Conservation (phyloP, 2,329 filamentous ascomycete species). For the Cordyceps javanica region DNA sequence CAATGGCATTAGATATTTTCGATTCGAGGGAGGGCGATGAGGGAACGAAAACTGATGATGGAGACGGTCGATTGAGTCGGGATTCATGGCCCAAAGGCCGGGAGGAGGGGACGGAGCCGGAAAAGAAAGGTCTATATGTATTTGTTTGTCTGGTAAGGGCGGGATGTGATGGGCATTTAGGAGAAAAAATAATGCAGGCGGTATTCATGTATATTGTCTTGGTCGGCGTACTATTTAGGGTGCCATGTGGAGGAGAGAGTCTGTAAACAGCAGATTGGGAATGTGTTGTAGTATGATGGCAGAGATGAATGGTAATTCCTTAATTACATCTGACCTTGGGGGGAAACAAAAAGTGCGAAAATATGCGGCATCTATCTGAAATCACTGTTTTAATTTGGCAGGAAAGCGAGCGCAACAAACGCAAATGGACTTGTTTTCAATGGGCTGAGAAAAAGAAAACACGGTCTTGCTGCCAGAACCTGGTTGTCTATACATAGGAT, state of each 20-base stretch:
- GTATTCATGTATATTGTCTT: background rate
- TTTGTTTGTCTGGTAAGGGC: background rate
- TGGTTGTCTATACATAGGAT: conserved; percentile 29
- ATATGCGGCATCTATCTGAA: no score
- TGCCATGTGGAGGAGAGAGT: no score
- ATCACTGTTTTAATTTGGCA: background rate
- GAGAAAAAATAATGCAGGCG: background rate
- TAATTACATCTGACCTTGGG: no score
- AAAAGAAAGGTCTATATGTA: background rate
- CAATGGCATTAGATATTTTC: background rate
- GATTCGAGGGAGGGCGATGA: background rate
- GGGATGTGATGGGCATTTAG: background rate
- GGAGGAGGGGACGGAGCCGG: background rate
- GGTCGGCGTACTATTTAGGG: no score
- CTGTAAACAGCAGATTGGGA: no score
- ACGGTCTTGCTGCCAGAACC: conserved; percentile 12
- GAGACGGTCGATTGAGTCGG: background rate
- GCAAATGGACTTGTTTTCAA: conserved; percentile 1
- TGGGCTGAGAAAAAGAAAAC: conserved; percentile 4
- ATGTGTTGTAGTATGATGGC: no score
- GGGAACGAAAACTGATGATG: background rate
- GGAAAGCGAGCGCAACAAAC: background rate
- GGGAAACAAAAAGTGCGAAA: no score
- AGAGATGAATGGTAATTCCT: no score
- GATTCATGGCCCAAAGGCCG: background rate